Base-by-base conservation (phyloP, 441 rosid genomes). In the Macaranga tanarius region DNA sequence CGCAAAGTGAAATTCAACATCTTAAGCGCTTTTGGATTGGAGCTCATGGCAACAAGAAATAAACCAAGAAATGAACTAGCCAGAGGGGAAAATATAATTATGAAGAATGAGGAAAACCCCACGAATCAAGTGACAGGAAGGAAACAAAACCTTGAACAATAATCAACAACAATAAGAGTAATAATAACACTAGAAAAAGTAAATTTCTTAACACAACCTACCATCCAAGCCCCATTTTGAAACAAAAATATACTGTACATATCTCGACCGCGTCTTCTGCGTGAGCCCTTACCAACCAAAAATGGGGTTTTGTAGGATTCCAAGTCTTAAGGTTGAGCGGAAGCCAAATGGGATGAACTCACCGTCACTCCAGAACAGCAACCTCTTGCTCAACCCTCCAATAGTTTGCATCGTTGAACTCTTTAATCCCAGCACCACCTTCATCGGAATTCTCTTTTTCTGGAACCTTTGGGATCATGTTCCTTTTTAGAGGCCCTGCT, bases 361-460 rank as follows among this genome's bases (percentile, higher is more conserved):
- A 4, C 59, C 75, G 54, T 85, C 78, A 90, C 83, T 95, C 97
- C 77, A 86, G 79, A 75, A 92, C 94, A 2, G 91, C 85, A 54
- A 92, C 95, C 86, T 91, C 96, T 76, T 90, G 92, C 77, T 95
- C 97, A 51, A 90, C 88, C 80, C 90, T 88, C 99, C 99, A 96
- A 75, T 87, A 96, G 77, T 92, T 96, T 42, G 97, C 76, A 42
- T 91, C 97, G 54, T 88, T 95, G 84, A 95, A 93, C 82, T 95
- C 98, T 76, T 86, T 90, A 62, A 87, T 83, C 65, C 87, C 95
- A 17, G 82, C 82, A 51, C 81, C 92, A 13, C 80, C 64, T 48
- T 84, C 89, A 2, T 87, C 94, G 0, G 88, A 65, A 54, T 76
- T 86, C 70, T 88, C 93, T 78, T 84, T 87, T 69, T 85, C 90